A percentile compares a stretch with the other conserved stretches of the same genome.
Evolutionary conservation across 768 basidiomycete species (phyloP).

Genomic region (Lactifluus volemus): DNA sequence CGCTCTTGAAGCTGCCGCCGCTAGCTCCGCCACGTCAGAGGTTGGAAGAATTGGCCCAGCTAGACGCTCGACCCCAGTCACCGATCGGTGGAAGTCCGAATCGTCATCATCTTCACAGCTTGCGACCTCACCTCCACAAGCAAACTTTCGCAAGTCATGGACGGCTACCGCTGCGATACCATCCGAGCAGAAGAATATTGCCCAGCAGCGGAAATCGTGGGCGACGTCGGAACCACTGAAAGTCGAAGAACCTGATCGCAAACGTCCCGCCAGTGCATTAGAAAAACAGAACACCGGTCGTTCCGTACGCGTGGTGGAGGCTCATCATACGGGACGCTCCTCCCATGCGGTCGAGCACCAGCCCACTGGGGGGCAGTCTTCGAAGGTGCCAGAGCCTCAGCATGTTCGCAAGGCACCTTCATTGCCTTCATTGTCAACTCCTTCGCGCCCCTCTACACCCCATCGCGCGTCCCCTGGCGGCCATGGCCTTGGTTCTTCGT

Average conservation of each 20-base stretch:
- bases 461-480: slow-evolving; percentile 9
- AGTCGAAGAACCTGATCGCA: not conserved
- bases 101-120: not conserved
- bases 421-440: slow-evolving; percentile 5
- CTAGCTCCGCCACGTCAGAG: slow-evolving; percentile 27
- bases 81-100: slow-evolving; percentile 16
- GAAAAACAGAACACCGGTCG: not conserved
- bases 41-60: not conserved
- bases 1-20: slow-evolving; percentile 33
- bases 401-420: slow-evolving; percentile 11
- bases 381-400: not conserved
- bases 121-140: not conserved
- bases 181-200: not conserved
- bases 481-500: slow-evolving; percentile 50
- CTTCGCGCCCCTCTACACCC: slow-evolving; percentile 3
- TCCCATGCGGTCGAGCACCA: not conserved
- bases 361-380: not conserved
- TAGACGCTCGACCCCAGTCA: slow-evolving; percentile 7
- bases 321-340: slow-evolving; percentile 4
- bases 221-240: slow-evolving; percentile 2
- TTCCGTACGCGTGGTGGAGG: not conserved
- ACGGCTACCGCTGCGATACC: not conserved
- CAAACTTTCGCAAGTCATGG: slow-evolving; percentile 14
- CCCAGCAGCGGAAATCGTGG: slow-evolving; percentile 15
- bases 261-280: not conserved